A percentile compares a stretch with the other conserved stretches of the same genome.
Evolutionary conservation across 139 green algal genomes (phyloP).

Genomic region (Tetraselmis striata): DNA sequence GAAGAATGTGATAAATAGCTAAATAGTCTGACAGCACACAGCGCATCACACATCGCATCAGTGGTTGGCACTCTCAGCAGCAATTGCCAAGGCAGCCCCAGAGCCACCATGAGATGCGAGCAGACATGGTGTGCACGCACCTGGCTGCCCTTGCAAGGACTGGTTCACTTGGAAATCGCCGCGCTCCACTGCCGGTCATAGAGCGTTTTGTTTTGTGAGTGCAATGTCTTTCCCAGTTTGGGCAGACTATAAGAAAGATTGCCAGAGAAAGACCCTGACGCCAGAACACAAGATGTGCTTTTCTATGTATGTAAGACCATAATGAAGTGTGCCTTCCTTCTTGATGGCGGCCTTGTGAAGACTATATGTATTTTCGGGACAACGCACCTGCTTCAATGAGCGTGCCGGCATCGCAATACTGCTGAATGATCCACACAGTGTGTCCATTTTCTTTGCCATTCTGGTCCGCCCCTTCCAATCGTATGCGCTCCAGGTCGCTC

Average conservation of each 20-base stretch:
- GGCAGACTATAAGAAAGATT: not conserved
- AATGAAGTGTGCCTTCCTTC: too few species aligned
- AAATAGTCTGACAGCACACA: too few species aligned
- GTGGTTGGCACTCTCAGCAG: too few species aligned
- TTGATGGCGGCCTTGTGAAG: too few species aligned
- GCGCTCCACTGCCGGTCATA: not conserved
- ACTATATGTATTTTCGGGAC: too few species aligned
- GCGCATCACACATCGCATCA: too few species aligned
- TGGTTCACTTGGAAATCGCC: not conserved
- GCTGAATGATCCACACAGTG: not conserved
- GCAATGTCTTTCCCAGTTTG: not conserved
- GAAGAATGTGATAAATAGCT: not conserved
- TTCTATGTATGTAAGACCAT: too few species aligned
- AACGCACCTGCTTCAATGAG: not conserved
- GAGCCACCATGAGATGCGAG: too few species aligned
- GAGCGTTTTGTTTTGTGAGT: not conserved
- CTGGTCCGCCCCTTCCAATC: not conserved
- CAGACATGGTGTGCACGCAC: too few species aligned
- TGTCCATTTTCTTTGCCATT: not conserved
- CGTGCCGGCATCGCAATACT: not conserved
- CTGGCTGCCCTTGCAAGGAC: not conserved
- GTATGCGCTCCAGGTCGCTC: not conserved
- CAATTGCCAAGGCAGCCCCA: too few species aligned
- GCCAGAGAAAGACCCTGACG: not conserved
- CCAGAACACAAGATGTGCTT: too few species aligned